Base-by-base conservation (phyloP, 768 basidiomycete genomes). In the Trichaptum fuscoviolaceum region DNA sequence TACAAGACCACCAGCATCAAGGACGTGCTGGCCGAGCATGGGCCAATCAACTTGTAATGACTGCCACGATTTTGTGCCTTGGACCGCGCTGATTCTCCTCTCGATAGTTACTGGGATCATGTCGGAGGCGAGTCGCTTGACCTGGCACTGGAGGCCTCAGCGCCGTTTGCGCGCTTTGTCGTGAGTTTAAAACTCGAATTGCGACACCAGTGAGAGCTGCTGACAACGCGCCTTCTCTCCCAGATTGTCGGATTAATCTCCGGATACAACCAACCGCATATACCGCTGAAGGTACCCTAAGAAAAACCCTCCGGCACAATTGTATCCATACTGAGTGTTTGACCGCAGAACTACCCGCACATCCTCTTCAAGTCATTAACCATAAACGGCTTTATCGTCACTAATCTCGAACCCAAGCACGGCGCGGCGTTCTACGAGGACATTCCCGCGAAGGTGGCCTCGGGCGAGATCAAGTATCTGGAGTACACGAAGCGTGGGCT, bases 111-210 rank as follows among this genome's bases (percentile, higher is more conserved):
- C 69, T 85, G 83, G 82, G 85, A 87, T 67, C 82, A 84, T 58
- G 87, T 88, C 12, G 87, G 86, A 10, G 87, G 87, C 1, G 81
- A 85, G 64, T 82, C 79, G 0, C 77, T 90, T 6, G 87, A 90
- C 8, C 78, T 81, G 18, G 87, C 85, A 0, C 72, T 90, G 4
- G 75, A 78, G 1, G 79, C 78, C 57, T 79, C 87, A 0, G 80
- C 77, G 0, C 63, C 69, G 0, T 68, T 79, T 24, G 84, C 85
- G 0, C 73, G 85, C 10, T 85, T 89, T 67, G 80, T 88, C 42
- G 71, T 78, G 24, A 67, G 76, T 68, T 25, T 8, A 18, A 26
- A 7, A 57, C 9, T 36, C 35, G 42, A 12, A 52, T 52, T 12
- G 42, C 5, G 42, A 52, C 20, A 5, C 42, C 12, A 12, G 42